Evolutionary conservation across 148 eudicot species (phyloP), one percentile per base, ranked within the genome.

Genomic region (Chenopodium berlandieri): DNA sequence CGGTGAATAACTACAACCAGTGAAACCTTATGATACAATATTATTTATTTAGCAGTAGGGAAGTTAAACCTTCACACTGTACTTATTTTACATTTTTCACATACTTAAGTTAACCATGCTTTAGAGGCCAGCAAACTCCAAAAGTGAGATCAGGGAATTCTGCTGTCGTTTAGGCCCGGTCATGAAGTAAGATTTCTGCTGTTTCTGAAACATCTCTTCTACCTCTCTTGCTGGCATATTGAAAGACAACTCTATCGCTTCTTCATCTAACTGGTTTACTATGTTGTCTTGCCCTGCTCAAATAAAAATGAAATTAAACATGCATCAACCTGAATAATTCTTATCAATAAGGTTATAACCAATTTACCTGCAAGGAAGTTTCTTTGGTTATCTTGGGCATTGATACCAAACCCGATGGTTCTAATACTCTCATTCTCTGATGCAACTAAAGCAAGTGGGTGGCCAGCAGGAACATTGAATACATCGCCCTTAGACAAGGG

Each of bases 351-450:
- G 46, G 71, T 52, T 12, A 2, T 8, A 1, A 47, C 30, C 16
- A 25, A 7, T 56, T 40, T 68, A 84, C 86, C 86, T 64, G 86
- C 83, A 12, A 84, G 81, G 69, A 81, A 80, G 78, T 80, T 76
- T 60, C 46, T 80, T 69, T 84, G 54, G 81, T 77, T 81, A 69
- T 77, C 77, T 31, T 30, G 22, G 34, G 78, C 86, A 65, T 84
- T 84, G 22, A 84, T 84, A 13, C 83, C 86, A 13, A 84, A 84
- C 7, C 81, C 78, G 7, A 84, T 65, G n/a, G 72, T 17, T 69
- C 58, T 48, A 14, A 84, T 63, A 32, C 62, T 84, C 60, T 80
- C 81, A 2, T 80, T 77, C 60, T 84, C 78, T 1, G 83, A 80
- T 4, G 83, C 75, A 31, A 84, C 69, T 20, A 77, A 9, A 10